A percentile compares a stretch with the other conserved stretches of the same genome.
Evolutionary conservation across 116 monocot genomes (phyloP).

Genomic region (Iris pallida): DNA sequence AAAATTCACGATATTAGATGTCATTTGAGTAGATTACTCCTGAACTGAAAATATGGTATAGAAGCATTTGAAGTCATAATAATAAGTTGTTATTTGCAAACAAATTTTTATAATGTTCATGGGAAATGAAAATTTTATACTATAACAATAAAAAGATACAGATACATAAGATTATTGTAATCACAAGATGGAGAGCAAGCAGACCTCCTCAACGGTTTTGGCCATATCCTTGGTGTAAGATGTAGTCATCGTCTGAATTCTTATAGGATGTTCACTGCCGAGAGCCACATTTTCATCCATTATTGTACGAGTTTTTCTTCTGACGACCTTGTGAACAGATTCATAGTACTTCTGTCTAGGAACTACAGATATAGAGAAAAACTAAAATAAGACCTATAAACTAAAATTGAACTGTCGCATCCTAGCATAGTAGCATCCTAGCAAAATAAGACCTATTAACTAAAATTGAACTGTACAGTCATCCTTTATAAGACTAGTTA

Average conservation of each 20-base stretch:
- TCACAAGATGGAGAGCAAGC: background rate
- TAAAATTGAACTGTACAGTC: too few relatives aligned
- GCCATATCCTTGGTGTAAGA: constrained; percentile 95
- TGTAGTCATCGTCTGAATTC: constrained; percentile 97
- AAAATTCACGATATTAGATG: too few relatives aligned
- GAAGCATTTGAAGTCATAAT: too few relatives aligned
- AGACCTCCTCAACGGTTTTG: constrained; percentile 92
- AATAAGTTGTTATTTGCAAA: too few relatives aligned
- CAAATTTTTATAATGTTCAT: too few relatives aligned
- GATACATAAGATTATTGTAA: constrained; percentile 4
- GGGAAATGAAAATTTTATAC: background rate
- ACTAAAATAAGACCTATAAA: too few relatives aligned
- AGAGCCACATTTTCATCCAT: constrained; percentile 92
- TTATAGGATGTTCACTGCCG: constrained; percentile 89
- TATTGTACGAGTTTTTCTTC: constrained; percentile 89
- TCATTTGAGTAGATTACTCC: too few relatives aligned
- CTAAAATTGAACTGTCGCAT: too few relatives aligned
- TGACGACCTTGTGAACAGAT: constrained; percentile 65
- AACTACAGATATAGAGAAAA: constrained; percentile 32
- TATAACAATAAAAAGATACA: background rate
- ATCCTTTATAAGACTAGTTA: too few relatives aligned
- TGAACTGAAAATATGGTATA: too few relatives aligned
- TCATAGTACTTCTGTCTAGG: constrained; percentile 99
- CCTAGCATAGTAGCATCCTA: too few relatives aligned
- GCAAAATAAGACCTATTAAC: too few relatives aligned